Evolutionary conservation across 108 stramenopile species (phyloP).

Genomic region (Aurantiochytrium sp.): DNA sequence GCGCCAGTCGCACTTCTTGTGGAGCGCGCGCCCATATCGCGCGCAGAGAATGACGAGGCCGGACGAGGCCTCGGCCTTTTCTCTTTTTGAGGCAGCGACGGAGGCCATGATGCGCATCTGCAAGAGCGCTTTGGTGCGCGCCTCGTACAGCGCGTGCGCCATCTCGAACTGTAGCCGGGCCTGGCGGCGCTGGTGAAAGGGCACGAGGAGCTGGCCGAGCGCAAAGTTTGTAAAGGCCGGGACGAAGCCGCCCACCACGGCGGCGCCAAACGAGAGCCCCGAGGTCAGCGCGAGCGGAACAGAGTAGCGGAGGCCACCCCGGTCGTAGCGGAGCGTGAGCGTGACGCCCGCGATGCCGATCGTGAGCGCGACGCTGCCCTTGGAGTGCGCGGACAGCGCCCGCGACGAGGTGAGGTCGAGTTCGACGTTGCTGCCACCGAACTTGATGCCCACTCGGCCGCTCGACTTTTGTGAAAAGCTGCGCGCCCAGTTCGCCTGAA

Average conservation of each 20-base stretch:
- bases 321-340: slow-evolving; percentile 4
- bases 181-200: neutral
- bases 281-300: slow-evolving; percentile 11
- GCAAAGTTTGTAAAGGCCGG: neutral
- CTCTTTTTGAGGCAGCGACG: neutral
- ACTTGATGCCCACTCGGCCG: neutral
- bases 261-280: neutral
- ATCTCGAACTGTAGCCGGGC: neutral
- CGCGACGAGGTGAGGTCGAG: slow-evolving; percentile 4
- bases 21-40: neutral
- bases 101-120: slow-evolving; percentile 19
- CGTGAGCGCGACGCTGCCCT: slow-evolving; percentile 1
- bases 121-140: neutral
- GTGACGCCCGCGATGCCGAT: neutral
- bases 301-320: neutral
- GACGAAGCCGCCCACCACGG: neutral
- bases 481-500: neutral
- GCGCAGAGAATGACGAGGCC: slow-evolving; percentile 21
- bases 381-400: slow-evolving; percentile 8
- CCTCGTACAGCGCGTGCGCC: neutral
- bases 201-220: neutral
- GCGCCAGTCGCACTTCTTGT: slow-evolving; percentile 19
- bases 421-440: neutral
- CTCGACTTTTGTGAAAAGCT: neutral
- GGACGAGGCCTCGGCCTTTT: neutral